Evolutionary conservation across 345 rosid species (phyloP).

Genomic region (Abelmoschus esculentus): DNA sequence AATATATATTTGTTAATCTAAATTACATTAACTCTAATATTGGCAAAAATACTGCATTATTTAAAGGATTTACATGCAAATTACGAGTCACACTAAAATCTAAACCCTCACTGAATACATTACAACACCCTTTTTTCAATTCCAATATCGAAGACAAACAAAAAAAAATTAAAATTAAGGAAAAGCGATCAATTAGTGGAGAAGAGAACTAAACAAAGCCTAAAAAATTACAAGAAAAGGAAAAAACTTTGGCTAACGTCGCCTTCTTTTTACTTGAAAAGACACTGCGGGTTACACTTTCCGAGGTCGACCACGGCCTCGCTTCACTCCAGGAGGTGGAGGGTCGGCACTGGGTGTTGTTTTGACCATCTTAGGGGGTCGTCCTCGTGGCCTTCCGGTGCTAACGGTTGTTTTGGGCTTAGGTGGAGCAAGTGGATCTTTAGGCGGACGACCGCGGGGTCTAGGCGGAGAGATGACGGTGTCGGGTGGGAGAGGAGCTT

Average conservation of each 20-base stretch:
- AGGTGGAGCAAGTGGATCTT: constrained; percentile 40
- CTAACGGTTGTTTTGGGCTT: constrained; percentile 10
- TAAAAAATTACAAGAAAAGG: too few species aligned
- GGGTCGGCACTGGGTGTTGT: background rate
- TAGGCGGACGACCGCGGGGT: constrained; percentile 79
- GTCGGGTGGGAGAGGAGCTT: constrained; percentile 20
- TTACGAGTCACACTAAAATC: constrained; percentile 16
- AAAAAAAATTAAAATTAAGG: background rate
- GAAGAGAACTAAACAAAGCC: constrained; percentile 4
- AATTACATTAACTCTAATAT: too few species aligned
- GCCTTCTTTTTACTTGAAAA: constrained; percentile 22
- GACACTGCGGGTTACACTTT: constrained; percentile 65
- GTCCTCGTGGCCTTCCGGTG: constrained; percentile 50
- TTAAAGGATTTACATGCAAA: constrained; percentile 23
- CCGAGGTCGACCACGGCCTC: constrained; percentile 88
- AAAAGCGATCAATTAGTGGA: constrained; percentile 18
- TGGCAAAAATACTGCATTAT: constrained; percentile 13
- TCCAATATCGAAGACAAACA: background rate
- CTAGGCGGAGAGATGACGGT: constrained; percentile 34
- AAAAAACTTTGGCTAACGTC: background rate
- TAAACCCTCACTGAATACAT: background rate
- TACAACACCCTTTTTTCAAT: constrained; percentile 2
- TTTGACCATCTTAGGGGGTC: constrained; percentile 65
- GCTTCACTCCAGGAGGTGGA: constrained; percentile 19
- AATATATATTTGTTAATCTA: background rate